Conservation (phyloP, 306 rosid species). For the Casuarina equisetifolia region DNA sequence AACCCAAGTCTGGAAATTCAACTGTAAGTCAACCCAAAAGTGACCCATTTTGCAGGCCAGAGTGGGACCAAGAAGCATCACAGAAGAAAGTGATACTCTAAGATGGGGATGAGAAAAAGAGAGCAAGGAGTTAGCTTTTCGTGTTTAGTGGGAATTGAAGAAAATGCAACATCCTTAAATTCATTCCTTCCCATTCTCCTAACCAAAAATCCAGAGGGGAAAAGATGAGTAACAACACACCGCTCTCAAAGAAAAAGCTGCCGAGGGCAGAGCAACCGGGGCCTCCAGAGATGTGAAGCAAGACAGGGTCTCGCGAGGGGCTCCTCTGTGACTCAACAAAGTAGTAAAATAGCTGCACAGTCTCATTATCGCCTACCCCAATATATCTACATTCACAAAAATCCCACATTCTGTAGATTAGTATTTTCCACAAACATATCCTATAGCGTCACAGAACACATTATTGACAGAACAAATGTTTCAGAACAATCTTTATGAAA, state of each 20-base stretch:
- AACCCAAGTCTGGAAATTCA: background rate
- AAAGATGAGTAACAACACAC: background rate
- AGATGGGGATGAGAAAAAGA: no score
- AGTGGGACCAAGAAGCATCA: background rate
- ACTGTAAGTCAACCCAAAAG: background rate
- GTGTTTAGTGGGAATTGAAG: no score
- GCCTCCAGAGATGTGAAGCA: constrained; percentile 15
- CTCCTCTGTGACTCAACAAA: constrained; percentile 17
- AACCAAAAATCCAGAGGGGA: no score
- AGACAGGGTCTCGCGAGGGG: constrained; percentile 17
- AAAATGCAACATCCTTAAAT: no score
- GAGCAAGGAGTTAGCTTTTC: no score
- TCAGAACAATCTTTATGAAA: no score
- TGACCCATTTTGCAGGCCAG: background rate
- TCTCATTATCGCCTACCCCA: constrained; percentile 22
- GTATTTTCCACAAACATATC: no score
- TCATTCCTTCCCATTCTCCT: no score
- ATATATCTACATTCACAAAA: constrained; percentile 5
- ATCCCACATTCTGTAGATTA: background rate
- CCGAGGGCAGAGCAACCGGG: constrained; percentile 24
- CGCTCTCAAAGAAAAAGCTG: constrained; percentile 18
- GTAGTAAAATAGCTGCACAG: constrained; percentile 12
- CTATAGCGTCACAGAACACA: no score
- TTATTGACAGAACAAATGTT: no score
- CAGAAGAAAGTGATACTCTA: background rate